These are phyloP conservation scores for Kodamaea neixiangensis DNA, from an alignment of 805 yeast genomes.

Conservation along the genomic window DNA sequence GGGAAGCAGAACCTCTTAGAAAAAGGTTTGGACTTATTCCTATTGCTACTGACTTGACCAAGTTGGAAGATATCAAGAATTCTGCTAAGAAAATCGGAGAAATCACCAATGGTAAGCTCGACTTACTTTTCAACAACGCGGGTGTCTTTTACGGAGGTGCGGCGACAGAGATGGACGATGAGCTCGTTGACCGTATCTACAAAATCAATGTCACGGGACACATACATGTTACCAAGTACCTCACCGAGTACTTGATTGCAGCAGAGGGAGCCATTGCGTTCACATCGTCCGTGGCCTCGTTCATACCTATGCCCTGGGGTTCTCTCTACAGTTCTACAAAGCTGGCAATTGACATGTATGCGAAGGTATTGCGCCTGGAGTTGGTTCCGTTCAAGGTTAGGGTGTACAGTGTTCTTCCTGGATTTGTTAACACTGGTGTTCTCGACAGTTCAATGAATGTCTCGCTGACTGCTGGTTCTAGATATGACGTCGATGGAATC, in stretches of 20 bases:
- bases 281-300: slow-evolving; percentile 36
- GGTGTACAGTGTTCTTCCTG: slow-evolving; percentile 41
- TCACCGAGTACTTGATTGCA: slow-evolving; percentile 30
- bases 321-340: slow-evolving; percentile 38
- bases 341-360: slow-evolving; percentile 41
- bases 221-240: slow-evolving; percentile 33
- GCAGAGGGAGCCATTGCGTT: slow-evolving; percentile 39
- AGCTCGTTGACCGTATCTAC: slow-evolving; percentile 20
- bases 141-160: slow-evolving; percentile 35
- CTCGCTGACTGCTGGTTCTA: slow-evolving; percentile 15
- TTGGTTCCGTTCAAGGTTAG: slow-evolving; percentile 39
- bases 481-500: slow-evolving; percentile 24
- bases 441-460: slow-evolving; percentile 17
- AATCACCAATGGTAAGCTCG: slow-evolving; percentile 34
- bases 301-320: slow-evolving; percentile 35
- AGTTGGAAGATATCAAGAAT: slow-evolving; percentile 24
- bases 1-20: slow-evolving; percentile 18
- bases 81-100: slow-evolving; percentile 23
- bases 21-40: slow-evolving; percentile 28
- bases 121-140: slow-evolving; percentile 45
- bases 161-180: slow-evolving; percentile 33
- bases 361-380: slow-evolving; percentile 34
- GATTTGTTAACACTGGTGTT: slow-evolving; percentile 40
- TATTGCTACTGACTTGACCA: slow-evolving; percentile 38
- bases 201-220: slow-evolving; percentile 44